Evolutionary conservation across 495 filamentous ascomycete species (phyloP), one percentile per base, ranked within the genome.

Genomic region (Neurospora sp.): DNA sequence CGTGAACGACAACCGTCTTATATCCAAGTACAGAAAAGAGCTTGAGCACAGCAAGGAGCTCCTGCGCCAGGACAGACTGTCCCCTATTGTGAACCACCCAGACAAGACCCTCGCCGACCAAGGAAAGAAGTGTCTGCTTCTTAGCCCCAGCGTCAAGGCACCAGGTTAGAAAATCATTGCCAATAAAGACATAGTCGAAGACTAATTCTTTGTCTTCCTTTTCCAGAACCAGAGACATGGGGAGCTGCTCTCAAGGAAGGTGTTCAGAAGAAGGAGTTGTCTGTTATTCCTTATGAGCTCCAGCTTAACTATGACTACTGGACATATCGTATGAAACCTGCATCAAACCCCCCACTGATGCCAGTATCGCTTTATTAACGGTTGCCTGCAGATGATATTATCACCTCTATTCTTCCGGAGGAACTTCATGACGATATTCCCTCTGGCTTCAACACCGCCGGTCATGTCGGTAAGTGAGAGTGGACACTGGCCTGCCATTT

Each of bases 291-390:
- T 8, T 98, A 91, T 79, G 85, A 90, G 62, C 82, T 99, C 44
- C 78, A 85, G 42, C 84, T 99, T 73, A 88, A 91, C 70, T 99
- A 99, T 83, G 84, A 90, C 72, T 90, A 94, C 80, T 99, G 94
- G 94, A 89, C 83, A 44, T 94, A 93, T 79, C 84, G 93, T 95
- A 88, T 74, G 83, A 79, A 72, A 35, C 73, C 78, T 75, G 72
- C 18, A n/a, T 72, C 70, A 41, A 62, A 5, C 23, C 35, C 40
- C 46, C 31, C 6, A 9, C 23, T 7, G 9, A 18, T 31, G 6
- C 14, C 31, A 23, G 35, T 44, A 1, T 39, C n/a, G 14, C 44
- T 48, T 76, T 23, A 79, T 59, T 74, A 35, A 72, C 69, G 72
- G 71, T 31, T 35, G 8, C 0, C 7, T 69, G 5, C 71, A 95